Conservation (phyloP, 2,329 filamentous ascomycete genomes). For the Aspergillus sp. region DNA sequence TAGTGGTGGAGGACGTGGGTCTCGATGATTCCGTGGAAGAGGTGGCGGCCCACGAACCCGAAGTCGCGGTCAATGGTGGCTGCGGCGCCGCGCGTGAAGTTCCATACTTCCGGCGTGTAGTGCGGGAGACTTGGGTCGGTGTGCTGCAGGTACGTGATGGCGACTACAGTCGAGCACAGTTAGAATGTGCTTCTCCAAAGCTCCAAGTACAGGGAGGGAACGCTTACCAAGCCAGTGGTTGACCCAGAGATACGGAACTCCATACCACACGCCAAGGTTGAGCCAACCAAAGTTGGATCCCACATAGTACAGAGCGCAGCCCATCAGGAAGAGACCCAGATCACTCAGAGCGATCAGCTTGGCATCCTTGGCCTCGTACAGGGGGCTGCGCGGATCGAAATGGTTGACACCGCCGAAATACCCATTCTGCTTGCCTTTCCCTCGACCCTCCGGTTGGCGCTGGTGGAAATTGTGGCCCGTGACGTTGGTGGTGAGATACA, state of each 20-base stretch:
- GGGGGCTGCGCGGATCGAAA: conserved; percentile 76
- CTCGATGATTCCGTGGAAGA: conserved; percentile 94
- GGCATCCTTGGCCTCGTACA: conserved; percentile 87
- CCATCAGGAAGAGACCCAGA: conserved; percentile 61
- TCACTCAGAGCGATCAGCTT: conserved; percentile 81
- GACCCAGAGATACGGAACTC: conserved; percentile 90
- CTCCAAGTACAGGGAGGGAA: too few species aligned
- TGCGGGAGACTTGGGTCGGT: conserved; percentile 90
- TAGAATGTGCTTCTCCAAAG: conserved; percentile 1
- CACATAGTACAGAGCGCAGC: conserved; percentile 55
- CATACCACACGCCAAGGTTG: conserved; percentile 92
- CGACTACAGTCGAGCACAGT: conserved; percentile 50
- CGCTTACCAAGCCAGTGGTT: conserved; percentile 96
- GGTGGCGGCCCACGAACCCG: conserved; percentile 81
- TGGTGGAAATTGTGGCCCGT: conserved; percentile 95
- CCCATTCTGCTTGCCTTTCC: conserved; percentile 85
- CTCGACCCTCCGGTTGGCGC: conserved; percentile 83
- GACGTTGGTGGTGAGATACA: conserved; percentile 84
- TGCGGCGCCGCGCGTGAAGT: conserved; percentile 83
- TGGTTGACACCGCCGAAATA: conserved; percentile 78
- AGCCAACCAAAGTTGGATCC: conserved; percentile 69
- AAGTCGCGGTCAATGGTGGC: conserved; percentile 97
- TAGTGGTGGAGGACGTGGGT: conserved; percentile 98
- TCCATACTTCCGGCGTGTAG: conserved; percentile 81
- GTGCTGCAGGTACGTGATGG: conserved; percentile 96